phyloP scores from a whole-genome alignment of 2,329 filamentous ascomycete species.

The Rutstroemia sp. region DNA sequence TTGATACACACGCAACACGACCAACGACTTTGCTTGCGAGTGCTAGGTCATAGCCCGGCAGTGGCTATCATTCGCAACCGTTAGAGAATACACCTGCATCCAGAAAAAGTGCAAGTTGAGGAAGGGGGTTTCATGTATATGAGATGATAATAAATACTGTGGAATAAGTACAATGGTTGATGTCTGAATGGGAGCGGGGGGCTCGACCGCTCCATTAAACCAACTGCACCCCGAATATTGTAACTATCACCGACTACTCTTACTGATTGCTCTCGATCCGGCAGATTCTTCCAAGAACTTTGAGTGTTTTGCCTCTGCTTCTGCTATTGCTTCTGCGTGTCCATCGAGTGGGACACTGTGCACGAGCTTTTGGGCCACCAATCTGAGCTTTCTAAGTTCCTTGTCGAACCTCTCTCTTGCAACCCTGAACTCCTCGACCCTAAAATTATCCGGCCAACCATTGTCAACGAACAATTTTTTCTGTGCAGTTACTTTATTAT shows the following conservation, averaged over 20 bases:
- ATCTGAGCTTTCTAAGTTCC: background rate
- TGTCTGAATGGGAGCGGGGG: too few species aligned
- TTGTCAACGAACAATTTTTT: background rate
- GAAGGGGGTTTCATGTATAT: too few species aligned
- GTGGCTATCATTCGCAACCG: too few species aligned
- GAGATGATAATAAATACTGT: too few species aligned
- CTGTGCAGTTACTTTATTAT: background rate
- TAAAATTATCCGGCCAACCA: background rate
- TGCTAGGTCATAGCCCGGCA: too few species aligned
- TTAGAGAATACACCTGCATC: too few species aligned
- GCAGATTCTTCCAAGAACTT: conserved; percentile 2
- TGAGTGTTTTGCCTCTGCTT: background rate
- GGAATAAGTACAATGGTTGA: too few species aligned
- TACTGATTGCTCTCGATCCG: background rate
- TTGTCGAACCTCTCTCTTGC: background rate
- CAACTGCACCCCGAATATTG: too few species aligned
- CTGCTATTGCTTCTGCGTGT: background rate
- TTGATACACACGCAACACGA: too few species aligned
- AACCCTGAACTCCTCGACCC: background rate
- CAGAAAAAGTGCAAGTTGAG: too few species aligned
- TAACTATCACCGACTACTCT: background rate
- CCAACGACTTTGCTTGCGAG: too few species aligned
- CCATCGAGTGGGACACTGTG: background rate
- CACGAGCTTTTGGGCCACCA: background rate
- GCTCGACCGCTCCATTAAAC: too few species aligned